A percentile compares a stretch with the other conserved stretches of the same genome.
Evolutionary conservation across 208 protist genomes (phyloP).

Genomic region (Crithidia mellificae): DNA sequence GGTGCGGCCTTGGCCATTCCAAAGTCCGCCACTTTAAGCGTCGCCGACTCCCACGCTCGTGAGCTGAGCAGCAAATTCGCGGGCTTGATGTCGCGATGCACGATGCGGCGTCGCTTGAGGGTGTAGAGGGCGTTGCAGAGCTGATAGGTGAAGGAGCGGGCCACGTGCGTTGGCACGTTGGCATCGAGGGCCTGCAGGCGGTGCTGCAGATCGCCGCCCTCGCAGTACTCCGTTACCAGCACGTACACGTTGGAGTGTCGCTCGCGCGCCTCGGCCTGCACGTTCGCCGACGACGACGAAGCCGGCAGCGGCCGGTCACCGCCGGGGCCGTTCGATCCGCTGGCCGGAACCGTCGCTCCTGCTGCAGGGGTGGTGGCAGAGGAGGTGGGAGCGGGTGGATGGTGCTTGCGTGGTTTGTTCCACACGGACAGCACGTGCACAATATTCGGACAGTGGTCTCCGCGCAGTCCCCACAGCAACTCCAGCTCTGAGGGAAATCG

Average conservation of each 20-base stretch:
- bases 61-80: conserved; percentile 81
- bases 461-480: conserved; percentile 38
- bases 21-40: conserved; percentile 70
- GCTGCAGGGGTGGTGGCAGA: neutral
- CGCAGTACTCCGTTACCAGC: conserved; percentile 69
- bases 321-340: no score
- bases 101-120: conserved; percentile 47
- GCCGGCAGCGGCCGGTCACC: neutral
- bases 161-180: conserved; percentile 29
- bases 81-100: conserved; percentile 92
- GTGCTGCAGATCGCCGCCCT: conserved; percentile 58
- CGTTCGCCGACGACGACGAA: neutral
- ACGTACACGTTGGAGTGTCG: conserved; percentile 27
- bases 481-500: conserved; percentile 28
- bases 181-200: conserved; percentile 28
- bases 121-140: conserved; percentile 58
- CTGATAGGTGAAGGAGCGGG: conserved; percentile 58
- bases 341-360: no score
- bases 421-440: conserved; percentile 33
- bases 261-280: conserved; percentile 5
- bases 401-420: conserved; percentile 31
- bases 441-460: conserved; percentile 46
- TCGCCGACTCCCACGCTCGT: conserved; percentile 49
- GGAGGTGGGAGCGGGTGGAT: neutral
- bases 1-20: conserved; percentile 57